Evolutionary conservation across 495 filamentous ascomycete genomes (phyloP), one percentile per base, ranked within the genome.

Genomic region (Lasiosphaeriaceae sp.): DNA sequence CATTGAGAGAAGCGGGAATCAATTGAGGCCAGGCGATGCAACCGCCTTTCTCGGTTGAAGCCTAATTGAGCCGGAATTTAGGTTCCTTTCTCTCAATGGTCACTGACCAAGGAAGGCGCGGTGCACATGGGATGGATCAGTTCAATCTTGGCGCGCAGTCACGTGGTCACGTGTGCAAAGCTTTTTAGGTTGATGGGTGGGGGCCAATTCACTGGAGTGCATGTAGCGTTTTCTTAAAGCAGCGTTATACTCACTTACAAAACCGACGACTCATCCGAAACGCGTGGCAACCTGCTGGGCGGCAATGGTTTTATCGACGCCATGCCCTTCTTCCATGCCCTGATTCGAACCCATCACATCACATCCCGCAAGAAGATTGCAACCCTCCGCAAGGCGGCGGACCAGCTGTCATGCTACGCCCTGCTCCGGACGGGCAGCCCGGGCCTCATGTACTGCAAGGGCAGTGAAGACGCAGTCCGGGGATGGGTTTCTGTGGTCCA

Each of bases 291-390:
- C n/a, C 14, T 12, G 14, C 4, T 43, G 16, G 37, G n/a, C 39
- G 1, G 39, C n/a, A 6, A 17, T 43, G 14, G 16, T 20, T 6
- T 26, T 20, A n/a, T 14, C 19, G 21, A 23, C 21, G 14, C 24
- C 8, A 48, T 48, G 57, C 21, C 52, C n/a, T 41, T 76, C 39
- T 83, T 76, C 61, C 78, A 83, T 57, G 82, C 87, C 22, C 71
- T 92, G 48, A 89, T 92, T 35, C 80, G 86, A 39, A 91, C 88
- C 4, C 88, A 92, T 66, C 88, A 91, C 72, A 91, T 92, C 68
- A 90, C 87, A 23, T 90, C 87, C 11, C 87, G 88, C 47, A 89
- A 89, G 56, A 92, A 92, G 66, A 80, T 92, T 17, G 77, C 80
- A 11, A 77, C 79, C 12, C 74, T 91, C 20, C 83, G 81, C 62